Conservation (phyloP, 2,329 filamentous ascomycete species). For the Knufia petricola region DNA sequence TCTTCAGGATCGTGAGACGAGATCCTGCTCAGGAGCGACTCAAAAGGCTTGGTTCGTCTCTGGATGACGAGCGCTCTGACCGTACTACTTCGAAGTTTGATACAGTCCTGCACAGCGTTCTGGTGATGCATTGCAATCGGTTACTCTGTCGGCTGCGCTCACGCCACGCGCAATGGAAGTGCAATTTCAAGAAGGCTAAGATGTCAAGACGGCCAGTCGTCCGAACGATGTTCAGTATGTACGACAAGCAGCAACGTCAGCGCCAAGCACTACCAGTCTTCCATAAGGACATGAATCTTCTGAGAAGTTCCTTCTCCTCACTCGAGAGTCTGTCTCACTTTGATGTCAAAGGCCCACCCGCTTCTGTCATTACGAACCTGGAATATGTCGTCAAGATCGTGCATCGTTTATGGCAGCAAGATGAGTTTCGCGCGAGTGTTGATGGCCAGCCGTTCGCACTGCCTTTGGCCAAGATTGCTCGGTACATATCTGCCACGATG, state of each 20-base stretch:
- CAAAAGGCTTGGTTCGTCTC: not conserved
- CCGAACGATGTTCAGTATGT: not conserved
- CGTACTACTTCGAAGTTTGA: not conserved
- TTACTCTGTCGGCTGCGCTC: slow-evolving; percentile 9
- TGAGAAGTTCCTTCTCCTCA: not conserved
- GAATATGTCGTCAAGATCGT: not conserved
- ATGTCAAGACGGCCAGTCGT: not conserved
- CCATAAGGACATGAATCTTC: not conserved
- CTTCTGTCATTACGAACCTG: not conserved
- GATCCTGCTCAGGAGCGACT: not conserved
- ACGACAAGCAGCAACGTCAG: not conserved
- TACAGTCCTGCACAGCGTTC: not conserved
- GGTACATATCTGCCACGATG: not conserved
- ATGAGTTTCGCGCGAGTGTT: not conserved
- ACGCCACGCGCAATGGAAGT: not conserved
- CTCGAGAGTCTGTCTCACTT: not conserved
- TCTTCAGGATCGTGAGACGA: not conserved
- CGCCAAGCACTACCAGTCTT: not conserved
- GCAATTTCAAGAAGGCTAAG: not conserved
- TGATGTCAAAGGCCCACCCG: not conserved
- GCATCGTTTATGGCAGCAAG: not conserved
- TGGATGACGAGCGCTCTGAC: not conserved
- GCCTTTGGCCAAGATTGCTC: not conserved
- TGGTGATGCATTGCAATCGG: slow-evolving; percentile 1
- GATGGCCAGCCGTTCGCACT: not conserved